Base-by-base conservation (phyloP, 2,329 filamentous ascomycete genomes). In the Cladosporium velox region DNA sequence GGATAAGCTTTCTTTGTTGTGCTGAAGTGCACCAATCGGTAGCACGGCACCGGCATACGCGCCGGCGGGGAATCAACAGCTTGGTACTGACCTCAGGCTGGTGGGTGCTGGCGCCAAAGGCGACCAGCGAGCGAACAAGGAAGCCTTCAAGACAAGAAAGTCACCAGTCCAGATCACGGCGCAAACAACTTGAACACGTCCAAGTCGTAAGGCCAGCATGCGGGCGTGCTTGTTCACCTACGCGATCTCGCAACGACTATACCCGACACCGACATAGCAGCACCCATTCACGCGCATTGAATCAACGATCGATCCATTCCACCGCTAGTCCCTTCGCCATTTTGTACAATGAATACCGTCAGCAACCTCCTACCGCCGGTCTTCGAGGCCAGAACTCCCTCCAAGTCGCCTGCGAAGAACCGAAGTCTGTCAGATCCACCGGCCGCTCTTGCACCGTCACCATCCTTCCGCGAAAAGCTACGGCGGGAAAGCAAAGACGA, bases 351-450 rank as follows among this genome's bases (percentile, higher is more conserved):
- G 61, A 54, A 64, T 26, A 38, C 8, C 15, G 61, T 47, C 26
- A 57, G 51, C 61, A 57, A 34, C 28, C 51, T 57, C 18, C 18
- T 55, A 30, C 24, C 34, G 11, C 51, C 61, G 34, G 34, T 18
- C 35, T 64, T 26, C 10, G 61, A 64, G 51, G 61, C 51, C 34
- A 55, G 47, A 24, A 47, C 61, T 1, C 55, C 64, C 2, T 59
- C 64, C 30, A 62, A 35, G 24, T 67, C 66, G 14, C 67, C 70
- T 3, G 65, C 69, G 28, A 82, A 82, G 72, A 74, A 74, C 61
- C 77, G 80, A 61, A 82, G 80, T 55, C 76, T 82, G 52, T 82
- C 80, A 38, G 80, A 82, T 70, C 79, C 78, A 64, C 65, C 68
- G 6, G 52, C 69, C 28, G 63, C 59, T 69, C 74, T 83, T 21